Evolutionary conservation across 129 eudicot species (phyloP), one percentile per base, ranked within the genome.

Genomic region (Dittrichia graveolens): DNA sequence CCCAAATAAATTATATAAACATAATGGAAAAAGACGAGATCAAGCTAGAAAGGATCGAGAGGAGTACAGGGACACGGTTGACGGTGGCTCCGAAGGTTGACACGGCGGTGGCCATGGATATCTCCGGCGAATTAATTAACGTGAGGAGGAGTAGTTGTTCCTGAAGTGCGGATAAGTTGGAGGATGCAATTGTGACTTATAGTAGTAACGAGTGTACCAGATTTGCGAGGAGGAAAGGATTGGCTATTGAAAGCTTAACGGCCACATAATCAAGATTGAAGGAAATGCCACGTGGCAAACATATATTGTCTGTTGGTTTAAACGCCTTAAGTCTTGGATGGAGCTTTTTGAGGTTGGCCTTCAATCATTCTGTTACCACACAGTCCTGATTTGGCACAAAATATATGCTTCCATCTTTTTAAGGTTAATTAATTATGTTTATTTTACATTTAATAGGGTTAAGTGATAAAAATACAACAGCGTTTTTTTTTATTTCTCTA

Each of bases 141-240:
- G 4, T 18, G 45, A 16, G 37, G 47, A 14, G 89, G 83, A 37
- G 98, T 86, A 39, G 6, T 82, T 83, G 91, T 77, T 83, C 73
- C 83, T 85, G 87, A 6, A 72, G 81, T 39, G 98, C 88, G 65
- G 75, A 85, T 37, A 87, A 87, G 5, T 42, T 3, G 44, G 70
- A 43, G 40, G 55, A 35, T 56, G 61, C 74, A 66, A 66, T 43
- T 34, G 80, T 60, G 75, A 59, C 55, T 77, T 77, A 77, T 77
- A 77, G 71, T 69, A 11, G 81, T 77, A 77, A 77, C n/a, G 75
- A 38, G 81, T 78, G 81, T 69, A 73, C 72, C 69, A 68, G 62
- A 77, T 46, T 77, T 35, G 38, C 5, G 24, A 16, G 24, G 71
- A 57, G 71, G 35, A 47, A 46, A 70, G 81, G 81, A 78, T 78